A percentile compares a stretch with the other conserved stretches of the same genome.
Conservation (phyloP, 306 rosid genomes). For the Corylus avellana region DNA sequence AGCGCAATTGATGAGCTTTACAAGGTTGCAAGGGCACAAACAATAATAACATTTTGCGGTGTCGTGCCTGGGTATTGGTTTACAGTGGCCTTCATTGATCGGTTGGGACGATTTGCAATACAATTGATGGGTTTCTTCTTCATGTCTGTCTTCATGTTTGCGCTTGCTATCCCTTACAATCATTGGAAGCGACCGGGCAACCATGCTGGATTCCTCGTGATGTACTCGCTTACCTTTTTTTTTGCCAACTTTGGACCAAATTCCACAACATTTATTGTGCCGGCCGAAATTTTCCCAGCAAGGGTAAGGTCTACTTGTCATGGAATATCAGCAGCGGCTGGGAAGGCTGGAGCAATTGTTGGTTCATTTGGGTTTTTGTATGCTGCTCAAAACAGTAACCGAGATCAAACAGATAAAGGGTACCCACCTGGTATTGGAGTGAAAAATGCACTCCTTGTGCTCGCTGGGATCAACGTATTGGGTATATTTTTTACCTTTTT, state of each 20-base stretch:
- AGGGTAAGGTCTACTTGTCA: slow-evolving; percentile 28
- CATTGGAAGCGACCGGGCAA: slow-evolving; percentile 20
- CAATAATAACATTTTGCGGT: slow-evolving; percentile 21
- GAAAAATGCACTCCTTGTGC: slow-evolving; percentile 11
- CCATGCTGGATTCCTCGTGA: background rate
- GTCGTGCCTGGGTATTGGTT: slow-evolving; percentile 29
- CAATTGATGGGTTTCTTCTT: slow-evolving; percentile 28
- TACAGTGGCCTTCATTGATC: slow-evolving; percentile 15
- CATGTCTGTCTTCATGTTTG: slow-evolving; percentile 33
- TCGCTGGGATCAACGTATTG: background rate
- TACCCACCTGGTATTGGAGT: slow-evolving; percentile 27
- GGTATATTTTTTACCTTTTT: slow-evolving; percentile 17
- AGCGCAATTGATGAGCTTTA: slow-evolving; percentile 24
- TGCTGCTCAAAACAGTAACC: background rate
- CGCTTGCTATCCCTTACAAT: slow-evolving; percentile 22
- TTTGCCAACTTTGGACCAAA: slow-evolving; percentile 31
- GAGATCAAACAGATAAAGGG: background rate
- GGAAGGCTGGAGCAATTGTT: slow-evolving; percentile 24
- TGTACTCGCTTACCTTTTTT: slow-evolving; percentile 25
- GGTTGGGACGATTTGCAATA: slow-evolving; percentile 11
- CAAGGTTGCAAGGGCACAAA: slow-evolving; percentile 22
- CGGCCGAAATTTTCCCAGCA: slow-evolving; percentile 28
- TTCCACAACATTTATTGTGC: slow-evolving; percentile 25
- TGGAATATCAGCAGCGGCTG: slow-evolving; percentile 29
- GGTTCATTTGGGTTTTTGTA: slow-evolving; percentile 27